A percentile compares a stretch with the other conserved stretches of the same genome.
Conservation (phyloP, 139 green algal genomes). For the Pleodorina starrii region DNA sequence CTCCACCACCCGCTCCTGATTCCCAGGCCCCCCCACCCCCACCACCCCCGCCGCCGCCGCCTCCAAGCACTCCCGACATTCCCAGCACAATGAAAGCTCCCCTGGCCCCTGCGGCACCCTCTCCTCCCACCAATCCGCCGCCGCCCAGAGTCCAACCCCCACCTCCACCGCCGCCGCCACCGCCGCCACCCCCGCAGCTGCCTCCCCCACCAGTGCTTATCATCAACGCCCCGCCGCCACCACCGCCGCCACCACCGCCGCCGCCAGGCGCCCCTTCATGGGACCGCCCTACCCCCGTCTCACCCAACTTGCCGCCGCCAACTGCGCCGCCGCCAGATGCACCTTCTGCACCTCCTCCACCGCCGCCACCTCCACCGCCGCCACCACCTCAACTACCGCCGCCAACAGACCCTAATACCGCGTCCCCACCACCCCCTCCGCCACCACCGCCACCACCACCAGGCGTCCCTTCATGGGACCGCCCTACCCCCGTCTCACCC, state of each 20-base stretch:
- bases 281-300: no score
- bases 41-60: neutral
- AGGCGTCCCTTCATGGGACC: neutral
- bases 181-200: no score
- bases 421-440: neutral
- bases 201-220: no score
- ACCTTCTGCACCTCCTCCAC: neutral
- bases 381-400: neutral
- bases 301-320: no score
- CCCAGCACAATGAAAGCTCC: neutral
- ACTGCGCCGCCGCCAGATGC: no score
- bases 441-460: neutral
- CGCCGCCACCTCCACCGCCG: neutral
- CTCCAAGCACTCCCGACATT: slow-evolving; percentile 9
- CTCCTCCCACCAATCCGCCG: neutral
- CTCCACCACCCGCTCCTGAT: neutral
- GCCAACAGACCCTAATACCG: no score
- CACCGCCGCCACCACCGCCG: neutral
- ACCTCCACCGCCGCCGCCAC: neutral
- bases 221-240: no score
- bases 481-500: neutral
- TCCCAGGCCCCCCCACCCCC: neutral
- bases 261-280: no score
- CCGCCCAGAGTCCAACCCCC: neutral
- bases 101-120: neutral